Evolutionary conservation across 129 eudicot species (phyloP), one percentile per base, ranked within the genome.

Genomic region (Lactuca sativa): DNA sequence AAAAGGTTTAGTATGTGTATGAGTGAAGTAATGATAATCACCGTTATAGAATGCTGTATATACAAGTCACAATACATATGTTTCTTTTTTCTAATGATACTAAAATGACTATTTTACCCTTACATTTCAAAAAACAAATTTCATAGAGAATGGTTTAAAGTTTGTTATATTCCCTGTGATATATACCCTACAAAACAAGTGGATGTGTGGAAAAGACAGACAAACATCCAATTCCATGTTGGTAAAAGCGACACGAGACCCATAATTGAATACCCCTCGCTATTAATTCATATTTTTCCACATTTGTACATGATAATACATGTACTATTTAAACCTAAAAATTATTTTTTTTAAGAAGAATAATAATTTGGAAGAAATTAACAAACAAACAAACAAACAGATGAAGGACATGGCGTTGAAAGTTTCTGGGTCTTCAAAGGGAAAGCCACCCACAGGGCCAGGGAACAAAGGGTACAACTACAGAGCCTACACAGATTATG

Each of bases 341-440:
- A 11, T 12, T 47, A 47, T 3, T 43, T 43, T 1, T 41, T 43
- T 8, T 10, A 25, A 25, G 30, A 32, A 43, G 4, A 25, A n/a
- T 18, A 70, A 36, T 15, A 64, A 55, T 56, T 25, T 56, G 41
- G 38, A 56, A 25, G 30, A 25, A 25, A 25, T 25, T 25, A 25
- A 25, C 30, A 25, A 25, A 25, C 30, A 6, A 38, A 38, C 5
- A 38, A 40, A 40, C 44, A 40, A 40, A 51, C 81, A 91, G 97
- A 88, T 91, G 72, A 91, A 91, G 85, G 97, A 91, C 67, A 91
- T 91, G 81, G 96, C 93, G 69, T 53, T 88, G 69, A 91, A 91
- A 67, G 79, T 72, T 47, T 85, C 97, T 3, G 84, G 97, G 54
- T 52, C 88, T 9, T 64, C 71, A 62, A 83, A 84, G 68, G 73